Base-by-base conservation (phyloP, 1,284 basidiomycete genomes). In the Pseudozyma pruni region DNA sequence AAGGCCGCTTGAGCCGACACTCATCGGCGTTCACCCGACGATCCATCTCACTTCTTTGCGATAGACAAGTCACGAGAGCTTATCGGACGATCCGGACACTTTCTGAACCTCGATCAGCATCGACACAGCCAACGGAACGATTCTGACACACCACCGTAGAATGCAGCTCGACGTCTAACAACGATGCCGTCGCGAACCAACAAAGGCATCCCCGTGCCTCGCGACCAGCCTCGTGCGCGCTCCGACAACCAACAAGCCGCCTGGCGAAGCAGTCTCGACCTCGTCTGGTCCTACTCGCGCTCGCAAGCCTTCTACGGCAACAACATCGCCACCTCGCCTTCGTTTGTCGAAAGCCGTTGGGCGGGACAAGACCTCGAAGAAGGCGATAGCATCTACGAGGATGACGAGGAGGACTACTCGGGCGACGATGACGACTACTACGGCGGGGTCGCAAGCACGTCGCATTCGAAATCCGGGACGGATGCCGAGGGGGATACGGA, bases 261-360 rank as follows among this genome's bases (percentile, higher is more conserved):
- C n/a, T 79, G 77, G 77, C 60, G 75, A 7, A 72, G 50, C 55
- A 54, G 51, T 41, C 60, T 70, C 27, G 80, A 81, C 49, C 72
- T 81, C 22, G 78, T 81, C 13, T 81, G 77, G 75, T 81, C 79
- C 22, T 81, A 81, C 25, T 81, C 80, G 10, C 77, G 80, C 43
- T 81, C 80, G 1, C 80, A 81, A 50, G 80, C 80, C 3, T 81
- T 79, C 55, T 81, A 80, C 50, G 79, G 79, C 31, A 77, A 81
- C 64, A 81, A 81, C 56, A 73, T 81, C 37, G 75, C 75, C 22
- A 81, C 79, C 10, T 79, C 76, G 9, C 80, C 80, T 6, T 76
- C 72, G 46, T 81, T 81, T 45, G 70, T 75, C 13, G 80, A 81
- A 17, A 53, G 72, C 4, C 74, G 62, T 25, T 81, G 80, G 80